Evolutionary conservation across 2,329 filamentous ascomycete genomes (phyloP).

Genomic region (Colletotrichum truncatum): DNA sequence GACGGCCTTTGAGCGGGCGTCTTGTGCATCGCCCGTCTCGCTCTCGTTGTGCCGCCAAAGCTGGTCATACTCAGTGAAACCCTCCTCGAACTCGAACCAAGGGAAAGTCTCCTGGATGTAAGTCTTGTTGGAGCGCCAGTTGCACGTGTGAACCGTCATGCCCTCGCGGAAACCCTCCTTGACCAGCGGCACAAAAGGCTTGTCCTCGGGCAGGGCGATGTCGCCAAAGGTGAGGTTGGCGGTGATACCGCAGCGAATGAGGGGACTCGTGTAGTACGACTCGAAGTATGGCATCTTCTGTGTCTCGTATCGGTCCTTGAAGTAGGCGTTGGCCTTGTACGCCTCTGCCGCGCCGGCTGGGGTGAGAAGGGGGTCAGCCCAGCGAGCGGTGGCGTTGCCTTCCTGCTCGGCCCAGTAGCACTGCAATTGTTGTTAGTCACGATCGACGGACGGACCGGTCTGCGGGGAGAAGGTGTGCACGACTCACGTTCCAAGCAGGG

Average conservation of each 20-base stretch:
- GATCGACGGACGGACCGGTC: neutral
- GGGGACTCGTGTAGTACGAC: conserved; percentile 71
- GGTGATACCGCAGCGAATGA: conserved; percentile 71
- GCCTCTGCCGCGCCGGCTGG: conserved; percentile 65
- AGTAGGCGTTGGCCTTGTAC: conserved; percentile 66
- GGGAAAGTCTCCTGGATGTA: conserved; percentile 64
- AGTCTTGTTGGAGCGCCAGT: conserved; percentile 65
- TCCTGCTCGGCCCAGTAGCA: conserved; percentile 73
- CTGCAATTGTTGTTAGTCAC: conserved; percentile 43
- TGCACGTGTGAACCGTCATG: conserved; percentile 75
- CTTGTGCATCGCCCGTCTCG: conserved; percentile 57
- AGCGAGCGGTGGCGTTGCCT: conserved; percentile 69
- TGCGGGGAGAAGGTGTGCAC: no score
- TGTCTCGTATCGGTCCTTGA: conserved; percentile 59
- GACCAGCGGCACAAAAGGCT: conserved; percentile 65
- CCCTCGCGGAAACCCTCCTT: conserved; percentile 74
- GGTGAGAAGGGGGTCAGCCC: conserved; percentile 73
- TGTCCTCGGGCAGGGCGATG: conserved; percentile 58
- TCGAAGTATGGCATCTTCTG: conserved; percentile 69
- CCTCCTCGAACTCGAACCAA: conserved; percentile 64
- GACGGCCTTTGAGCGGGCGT: conserved; percentile 55
- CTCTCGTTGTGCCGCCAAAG: conserved; percentile 53
- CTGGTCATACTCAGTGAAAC: conserved; percentile 65
- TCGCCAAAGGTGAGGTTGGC: conserved; percentile 68
- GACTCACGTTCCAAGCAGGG: conserved; percentile 71